Percentiles rank a stretch among this genome's conserved stretches.
Conservation (phyloP, 345 rosid genomes). For the Acer negundo region DNA sequence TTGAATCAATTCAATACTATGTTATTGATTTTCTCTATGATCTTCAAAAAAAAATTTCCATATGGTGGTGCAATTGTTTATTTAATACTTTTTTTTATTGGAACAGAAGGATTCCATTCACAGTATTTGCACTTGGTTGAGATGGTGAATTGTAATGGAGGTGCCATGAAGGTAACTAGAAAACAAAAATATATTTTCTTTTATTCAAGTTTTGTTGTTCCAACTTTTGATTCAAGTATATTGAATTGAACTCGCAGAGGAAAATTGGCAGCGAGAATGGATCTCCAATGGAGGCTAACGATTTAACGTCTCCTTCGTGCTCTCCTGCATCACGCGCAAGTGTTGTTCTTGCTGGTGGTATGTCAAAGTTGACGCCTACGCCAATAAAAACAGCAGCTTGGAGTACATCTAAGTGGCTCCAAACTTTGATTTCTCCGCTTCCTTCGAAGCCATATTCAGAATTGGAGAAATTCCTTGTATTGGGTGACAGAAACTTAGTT, state of each 20-base stretch:
- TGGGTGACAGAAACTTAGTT: slow-evolving; percentile 69
- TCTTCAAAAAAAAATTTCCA: too few relatives aligned
- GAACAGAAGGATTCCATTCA: neutral
- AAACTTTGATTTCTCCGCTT: slow-evolving; percentile 72
- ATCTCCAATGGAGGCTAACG: slow-evolving; percentile 65
- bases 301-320: slow-evolving; percentile 71
- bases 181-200: neutral
- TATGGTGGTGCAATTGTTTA: neutral
- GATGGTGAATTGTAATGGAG: slow-evolving; percentile 9
- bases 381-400: slow-evolving; percentile 76
- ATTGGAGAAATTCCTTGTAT: slow-evolving; percentile 61
- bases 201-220: neutral
- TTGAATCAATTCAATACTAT: too few relatives aligned
- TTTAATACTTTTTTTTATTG: too few relatives aligned
- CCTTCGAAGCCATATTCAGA: slow-evolving; percentile 74
- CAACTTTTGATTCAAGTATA: neutral
- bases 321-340: slow-evolving; percentile 67
- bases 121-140: neutral
- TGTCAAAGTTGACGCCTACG: slow-evolving; percentile 60
- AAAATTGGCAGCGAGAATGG: slow-evolving; percentile 53
- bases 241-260: slow-evolving; percentile 40
- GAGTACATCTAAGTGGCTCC: slow-evolving; percentile 94
- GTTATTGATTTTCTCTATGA: too few relatives aligned
- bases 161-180: neutral
- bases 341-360: slow-evolving; percentile 41